Evolutionary conservation across 2,329 filamentous ascomycete species (phyloP), one percentile per base, ranked within the genome.

Genomic region (Blumeria hordei): DNA sequence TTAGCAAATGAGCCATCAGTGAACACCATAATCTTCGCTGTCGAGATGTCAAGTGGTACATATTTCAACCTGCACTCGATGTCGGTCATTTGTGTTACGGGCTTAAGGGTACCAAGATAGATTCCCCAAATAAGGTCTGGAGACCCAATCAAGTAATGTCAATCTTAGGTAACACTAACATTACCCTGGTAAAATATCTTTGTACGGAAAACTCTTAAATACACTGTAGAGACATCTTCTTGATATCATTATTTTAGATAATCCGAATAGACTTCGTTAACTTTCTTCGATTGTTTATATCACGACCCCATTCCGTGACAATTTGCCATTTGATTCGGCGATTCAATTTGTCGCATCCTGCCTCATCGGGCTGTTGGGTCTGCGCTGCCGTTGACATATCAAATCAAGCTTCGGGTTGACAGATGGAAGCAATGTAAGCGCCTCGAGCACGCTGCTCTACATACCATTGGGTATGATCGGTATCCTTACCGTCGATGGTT

Each of bases 21-120:
- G 44, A 54, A 54, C 3, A 54, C 53, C 6, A 54, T 28, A 12
- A 54, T n/a, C 32, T 54, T 54, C 9, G 41, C 36, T n/a, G 37
- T 18, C 14, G 37, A 9, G 8, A 44, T 9, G 39, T 43, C 39
- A 18, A 54, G 8, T 11, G 6, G 36, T 12, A 54, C 41, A 32
- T 28, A 54, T 6, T 10, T 44, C 6, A 54, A 11, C 12, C 53
- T 33, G 14, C 47, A 11, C 12, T 51, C 28, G 12, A 14, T 7
- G 21, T 51, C 16, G 10, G 34, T 16, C 10, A 51, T 34, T 51
- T n/a, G n/a, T n/a, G n/a, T n/a, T n/a, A n/a, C n/a, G n/a, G n/a
- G n/a, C n/a, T n/a, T n/a, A n/a, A n/a, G n/a, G n/a, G n/a, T n/a
- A n/a, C n/a, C n/a, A n/a, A n/a, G n/a, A n/a, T n/a, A n/a, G n/a